A percentile compares a stretch with the other conserved stretches of the same genome.
These are phyloP conservation scores for Antrodiella citrinella DNA, from an alignment of 768 basidiomycete species.

Conservation along the genomic window DNA sequence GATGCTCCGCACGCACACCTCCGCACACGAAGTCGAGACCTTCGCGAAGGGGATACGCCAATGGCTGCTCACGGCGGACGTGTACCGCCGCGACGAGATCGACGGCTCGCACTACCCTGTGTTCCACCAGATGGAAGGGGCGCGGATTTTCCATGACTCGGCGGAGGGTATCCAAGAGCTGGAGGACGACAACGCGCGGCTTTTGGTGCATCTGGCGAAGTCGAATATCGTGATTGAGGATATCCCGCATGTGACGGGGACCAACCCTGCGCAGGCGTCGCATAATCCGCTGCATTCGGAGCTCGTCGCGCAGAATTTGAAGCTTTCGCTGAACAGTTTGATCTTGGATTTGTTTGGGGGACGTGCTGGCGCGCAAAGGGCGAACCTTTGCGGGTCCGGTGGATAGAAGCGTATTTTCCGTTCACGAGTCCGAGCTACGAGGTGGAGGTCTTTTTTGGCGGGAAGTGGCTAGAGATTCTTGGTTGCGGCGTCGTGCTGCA, in stretches of 20 bases:
- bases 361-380: constrained; percentile 37
- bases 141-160: constrained; percentile 65
- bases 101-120: constrained; percentile 95
- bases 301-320: constrained; percentile 77
- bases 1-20: constrained; percentile 97
- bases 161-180: constrained; percentile 51
- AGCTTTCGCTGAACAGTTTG: constrained; percentile 81
- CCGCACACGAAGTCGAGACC: constrained; percentile 94
- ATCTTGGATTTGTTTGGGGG: constrained; percentile 77
- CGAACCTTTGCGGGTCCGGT: constrained; percentile 80
- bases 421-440: constrained; percentile 98
- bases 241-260: constrained; percentile 57
- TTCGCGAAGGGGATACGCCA: constrained; percentile 68
- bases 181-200: constrained; percentile 59
- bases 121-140: constrained; percentile 98
- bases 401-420: constrained; percentile 98
- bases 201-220: constrained; percentile 49
- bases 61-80: constrained; percentile 94
- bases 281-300: constrained; percentile 72
- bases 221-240: constrained; percentile 87
- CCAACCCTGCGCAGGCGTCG: constrained; percentile 73
- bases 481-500: constrained; percentile 91
- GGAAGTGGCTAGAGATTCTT: constrained; percentile 95
- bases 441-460: constrained; percentile 93
- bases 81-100: constrained; percentile 97